phyloP scores from a whole-genome alignment of 2,329 filamentous ascomycete genomes.

The Cylindrodendrum hubeiense region DNA sequence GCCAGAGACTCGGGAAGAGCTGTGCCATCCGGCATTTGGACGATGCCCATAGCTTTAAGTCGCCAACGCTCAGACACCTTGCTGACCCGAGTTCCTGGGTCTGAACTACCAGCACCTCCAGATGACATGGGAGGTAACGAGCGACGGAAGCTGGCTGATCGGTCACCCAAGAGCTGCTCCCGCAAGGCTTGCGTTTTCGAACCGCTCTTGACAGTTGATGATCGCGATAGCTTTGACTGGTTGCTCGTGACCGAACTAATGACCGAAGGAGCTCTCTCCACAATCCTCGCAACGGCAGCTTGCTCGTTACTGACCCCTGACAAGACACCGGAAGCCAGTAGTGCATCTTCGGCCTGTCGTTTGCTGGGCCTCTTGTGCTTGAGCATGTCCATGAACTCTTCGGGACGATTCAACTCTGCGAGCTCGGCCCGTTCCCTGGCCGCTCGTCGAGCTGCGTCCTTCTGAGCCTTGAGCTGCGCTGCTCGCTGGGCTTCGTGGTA shows the following conservation, averaged over 20 bases:
- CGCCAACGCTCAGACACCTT: conserved; percentile 59
- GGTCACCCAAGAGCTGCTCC: conserved; percentile 48
- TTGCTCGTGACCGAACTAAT: conserved; percentile 36
- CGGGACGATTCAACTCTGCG: conserved; percentile 46
- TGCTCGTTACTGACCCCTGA: conserved; percentile 55
- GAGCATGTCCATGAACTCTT: conserved; percentile 52
- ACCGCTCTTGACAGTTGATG: conserved; percentile 41
- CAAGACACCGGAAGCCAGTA: conserved; percentile 58
- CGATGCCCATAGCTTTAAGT: conserved; percentile 64
- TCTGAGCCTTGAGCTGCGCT: conserved; percentile 49
- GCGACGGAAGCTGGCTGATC: conserved; percentile 51
- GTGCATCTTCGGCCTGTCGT: conserved; percentile 50
- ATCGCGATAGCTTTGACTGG: conserved; percentile 33
- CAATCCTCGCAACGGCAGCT: conserved; percentile 50
- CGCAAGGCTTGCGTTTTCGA: conserved; percentile 54
- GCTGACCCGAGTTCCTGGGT: conserved; percentile 46
- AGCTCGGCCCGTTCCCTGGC: conserved; percentile 43
- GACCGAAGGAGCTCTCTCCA: conserved; percentile 44
- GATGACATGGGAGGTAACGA: conserved; percentile 53
- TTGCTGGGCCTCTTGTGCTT: conserved; percentile 47
- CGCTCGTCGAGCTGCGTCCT: conserved; percentile 47
- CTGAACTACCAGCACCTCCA: conserved; percentile 41
- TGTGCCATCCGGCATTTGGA: conserved; percentile 65
- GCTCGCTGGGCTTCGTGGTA: conserved; percentile 57
- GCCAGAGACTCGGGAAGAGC: conserved; percentile 66